Evolutionary conservation across 2,329 filamentous ascomycete species (phyloP).

Genomic region (Scedosporium apiospermum): DNA sequence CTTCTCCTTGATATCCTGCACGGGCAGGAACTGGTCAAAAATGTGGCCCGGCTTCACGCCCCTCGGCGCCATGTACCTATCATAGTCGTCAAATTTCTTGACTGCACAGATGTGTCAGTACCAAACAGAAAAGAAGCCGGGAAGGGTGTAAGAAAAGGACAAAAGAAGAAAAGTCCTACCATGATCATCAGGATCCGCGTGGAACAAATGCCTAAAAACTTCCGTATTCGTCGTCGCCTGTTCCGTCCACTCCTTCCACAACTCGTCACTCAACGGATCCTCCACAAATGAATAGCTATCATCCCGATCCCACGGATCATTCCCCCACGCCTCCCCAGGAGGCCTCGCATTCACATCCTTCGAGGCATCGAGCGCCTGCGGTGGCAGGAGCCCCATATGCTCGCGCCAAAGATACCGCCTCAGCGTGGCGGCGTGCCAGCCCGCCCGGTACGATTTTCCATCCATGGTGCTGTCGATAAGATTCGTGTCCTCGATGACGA

Average conservation of each 20-base stretch:
- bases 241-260: conserved; percentile 61
- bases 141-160: neutral
- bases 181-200: conserved; percentile 80
- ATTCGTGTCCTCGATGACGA: conserved; percentile 79
- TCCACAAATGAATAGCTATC: conserved; percentile 56
- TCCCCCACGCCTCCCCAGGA: conserved; percentile 55
- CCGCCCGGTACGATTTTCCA: conserved; percentile 65
- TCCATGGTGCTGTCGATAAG: conserved; percentile 66
- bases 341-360: conserved; percentile 67
- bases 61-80: conserved; percentile 61
- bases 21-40: conserved; percentile 68
- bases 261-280: conserved; percentile 58
- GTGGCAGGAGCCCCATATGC: conserved; percentile 71
- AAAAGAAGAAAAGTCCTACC: conserved; percentile 34
- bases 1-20: conserved; percentile 62
- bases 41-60: conserved; percentile 77
- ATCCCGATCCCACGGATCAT: conserved; percentile 47
- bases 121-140: conserved; percentile 8
- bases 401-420: conserved; percentile 81
- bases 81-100: conserved; percentile 83
- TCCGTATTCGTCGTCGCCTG: conserved; percentile 63
- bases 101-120: conserved; percentile 34
- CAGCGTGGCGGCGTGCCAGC: conserved; percentile 73
- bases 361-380: conserved; percentile 59
- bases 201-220: conserved; percentile 71